Base-by-base conservation (phyloP, 345 rosid species). In the Linum tenue region DNA sequence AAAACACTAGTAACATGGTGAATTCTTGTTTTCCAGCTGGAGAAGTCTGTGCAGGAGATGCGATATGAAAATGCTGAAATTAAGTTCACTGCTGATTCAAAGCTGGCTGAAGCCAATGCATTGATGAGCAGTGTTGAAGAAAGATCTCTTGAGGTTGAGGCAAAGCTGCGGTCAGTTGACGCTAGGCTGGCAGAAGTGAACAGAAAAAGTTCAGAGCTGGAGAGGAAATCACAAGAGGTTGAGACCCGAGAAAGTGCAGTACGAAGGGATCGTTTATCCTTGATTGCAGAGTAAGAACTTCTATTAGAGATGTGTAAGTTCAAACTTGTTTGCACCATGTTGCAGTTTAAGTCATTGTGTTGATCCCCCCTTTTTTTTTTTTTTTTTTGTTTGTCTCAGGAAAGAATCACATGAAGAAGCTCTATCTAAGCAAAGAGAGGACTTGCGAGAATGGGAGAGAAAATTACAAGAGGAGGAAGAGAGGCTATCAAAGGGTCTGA, bases 101-200 rank as follows among this genome's bases (percentile, higher is more conserved):
- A 87, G 74, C 72, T 90, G 83, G 81, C 86, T 35, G 99, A 94
- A 74, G 95, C 96, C 37, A 83, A 86, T 77, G 95, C 96, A 57
- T 76, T 94, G 82, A 84, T 82, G 9, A 69, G 80, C 48, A 85
- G 89, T 64, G 75, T 94, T 55, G 96, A 88, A 68, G 96, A 88
- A 55, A 94, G 86, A 72, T 90, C 97, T 15, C 75, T 90, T 3
- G 99, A 90, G 69, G 85, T 94, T 39, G 96, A 88, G 77, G 84
- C 80, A 11, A 94, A 90, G 79, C 64, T 86, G 63, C 89, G 79
- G 50, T 85, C 95, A 72, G 89, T 81, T 31, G 97, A 90, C 82
- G 99, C 99, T 36, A 88, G 77, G 69, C 83, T 94, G 77, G 99
- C 99, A 63, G 99, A 94, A 80, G 84, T 86, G 64, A 94, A 82